Base-by-base conservation (phyloP, 345 rosid genomes). In the Reutealis trisperma region DNA sequence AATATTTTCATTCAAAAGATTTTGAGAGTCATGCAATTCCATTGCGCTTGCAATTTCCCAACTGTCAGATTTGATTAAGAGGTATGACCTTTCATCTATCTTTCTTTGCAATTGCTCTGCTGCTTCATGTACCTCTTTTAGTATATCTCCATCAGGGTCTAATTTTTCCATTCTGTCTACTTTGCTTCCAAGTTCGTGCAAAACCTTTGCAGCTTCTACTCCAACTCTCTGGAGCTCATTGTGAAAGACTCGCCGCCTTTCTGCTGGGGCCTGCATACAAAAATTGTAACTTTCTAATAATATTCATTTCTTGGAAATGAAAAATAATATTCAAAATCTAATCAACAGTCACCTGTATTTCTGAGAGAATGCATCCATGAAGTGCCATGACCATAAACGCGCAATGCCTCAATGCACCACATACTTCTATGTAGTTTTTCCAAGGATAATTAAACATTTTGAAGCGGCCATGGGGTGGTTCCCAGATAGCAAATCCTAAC, bases 321-420 rank as follows among this genome's bases (percentile, higher is more conserved):
- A 49, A 22, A 75, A 54, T 54, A 18, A 54, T 18, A 45, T 45
- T 45, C 49, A 61, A 49, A 22, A 4, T 68, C 49, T 14, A 2
- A 13, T 24, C 57, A 72, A 59, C 37, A 22, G 42, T 72, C 45
- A 90, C 98, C 97, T 94, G 98, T 71, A 94, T 94, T 85, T 91
- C 96, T 2, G 97, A 87, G 75, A 94, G 94, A 49, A 94, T 87
- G 83, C 97, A 94, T 41, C 97, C 97, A 66, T 94, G 98, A 93
- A 94, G 89, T 2, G 97, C 96, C 96, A 94, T 94, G 80, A 91
- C 96, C 94, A 84, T 89, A 78, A 94, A 92, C 63, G 96, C 94
- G 66, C 94, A 94, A 83, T 94, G 97, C 87, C 98, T 85, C 70
- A 94, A 71, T 16, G 97, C 90, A 67, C 94, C 96, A 21, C 97